Evolutionary conservation across 2,329 filamentous ascomycete genomes (phyloP).

Genomic region (Fusarium sp.): DNA sequence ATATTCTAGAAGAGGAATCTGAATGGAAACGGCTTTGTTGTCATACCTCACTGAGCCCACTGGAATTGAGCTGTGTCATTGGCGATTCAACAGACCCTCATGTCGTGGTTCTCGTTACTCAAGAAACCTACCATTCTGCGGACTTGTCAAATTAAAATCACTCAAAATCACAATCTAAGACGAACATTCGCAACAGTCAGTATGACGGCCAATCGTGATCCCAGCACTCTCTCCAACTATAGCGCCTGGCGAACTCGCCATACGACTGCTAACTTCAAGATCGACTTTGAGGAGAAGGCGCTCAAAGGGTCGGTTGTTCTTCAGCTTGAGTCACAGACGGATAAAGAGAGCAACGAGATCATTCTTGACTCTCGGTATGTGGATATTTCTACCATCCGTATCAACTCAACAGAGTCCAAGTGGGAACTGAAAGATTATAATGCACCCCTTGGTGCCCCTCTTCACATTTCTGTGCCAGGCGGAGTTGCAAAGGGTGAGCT

Average conservation of each 20-base stretch:
- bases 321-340: conserved; percentile 80
- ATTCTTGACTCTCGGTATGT: conserved; percentile 90
- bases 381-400: conserved; percentile 76
- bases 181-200: conserved; percentile 49
- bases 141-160: conserved; percentile 41
- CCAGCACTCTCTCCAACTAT: conserved; percentile 93
- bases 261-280: conserved; percentile 81
- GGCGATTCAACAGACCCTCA: conserved; percentile 34
- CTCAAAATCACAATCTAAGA: conserved; percentile 40
- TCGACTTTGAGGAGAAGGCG: conserved; percentile 84
- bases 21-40: conserved; percentile 7
- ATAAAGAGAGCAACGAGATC: conserved; percentile 79
- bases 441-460: conserved; percentile 80
- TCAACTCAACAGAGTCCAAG: conserved; percentile 71
- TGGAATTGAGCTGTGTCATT: conserved; percentile 24
- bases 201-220: conserved; percentile 70
- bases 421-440: conserved; percentile 78
- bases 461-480: conserved; percentile 71
- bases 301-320: conserved; percentile 82
- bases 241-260: conserved; percentile 87
- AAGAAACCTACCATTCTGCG: conserved; percentile 44
- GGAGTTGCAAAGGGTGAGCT: conserved; percentile 65
- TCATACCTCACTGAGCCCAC: conserved; percentile 25
- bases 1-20: conserved; percentile 29
- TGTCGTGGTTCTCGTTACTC: conserved; percentile 46